Conservation (phyloP, 345 rosid genomes). For the Moringa oleifera region DNA sequence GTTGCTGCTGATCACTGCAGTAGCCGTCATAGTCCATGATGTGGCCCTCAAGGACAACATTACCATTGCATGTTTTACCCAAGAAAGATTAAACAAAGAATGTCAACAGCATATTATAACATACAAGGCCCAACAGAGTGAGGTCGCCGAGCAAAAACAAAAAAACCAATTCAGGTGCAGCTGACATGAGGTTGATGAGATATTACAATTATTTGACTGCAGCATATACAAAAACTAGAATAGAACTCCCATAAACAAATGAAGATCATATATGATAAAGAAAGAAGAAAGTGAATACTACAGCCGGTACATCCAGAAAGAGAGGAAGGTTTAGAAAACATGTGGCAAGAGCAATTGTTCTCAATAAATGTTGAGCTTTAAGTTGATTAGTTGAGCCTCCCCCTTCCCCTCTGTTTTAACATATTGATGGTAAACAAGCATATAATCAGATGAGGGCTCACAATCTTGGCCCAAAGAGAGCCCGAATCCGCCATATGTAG, state of each 20-base stretch:
- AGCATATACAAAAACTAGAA: background rate
- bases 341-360: too few species aligned
- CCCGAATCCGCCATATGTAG: background rate
- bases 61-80: background rate
- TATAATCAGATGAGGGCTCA: too few species aligned
- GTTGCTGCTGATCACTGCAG: background rate
- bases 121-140: slow-evolving; percentile 10
- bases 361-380: too few species aligned
- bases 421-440: too few species aligned
- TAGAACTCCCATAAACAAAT: background rate
- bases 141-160: slow-evolving; percentile 18
- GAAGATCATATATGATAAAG: background rate
- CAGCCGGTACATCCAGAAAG: background rate
- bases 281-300: background rate
- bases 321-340: too few species aligned
- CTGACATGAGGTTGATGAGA: slow-evolving; percentile 6
- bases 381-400: too few species aligned
- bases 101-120: too few species aligned
- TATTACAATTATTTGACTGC: slow-evolving; percentile 1
- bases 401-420: too few species aligned
- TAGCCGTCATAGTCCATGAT: background rate
- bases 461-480: too few species aligned
- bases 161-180: background rate
- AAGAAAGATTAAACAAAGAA: background rate
- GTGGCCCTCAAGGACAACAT: background rate